Percentiles rank a stretch among this genome's conserved stretches.
Conservation (phyloP, 1,284 basidiomycete genomes). For the Kwoniella shivajii region DNA sequence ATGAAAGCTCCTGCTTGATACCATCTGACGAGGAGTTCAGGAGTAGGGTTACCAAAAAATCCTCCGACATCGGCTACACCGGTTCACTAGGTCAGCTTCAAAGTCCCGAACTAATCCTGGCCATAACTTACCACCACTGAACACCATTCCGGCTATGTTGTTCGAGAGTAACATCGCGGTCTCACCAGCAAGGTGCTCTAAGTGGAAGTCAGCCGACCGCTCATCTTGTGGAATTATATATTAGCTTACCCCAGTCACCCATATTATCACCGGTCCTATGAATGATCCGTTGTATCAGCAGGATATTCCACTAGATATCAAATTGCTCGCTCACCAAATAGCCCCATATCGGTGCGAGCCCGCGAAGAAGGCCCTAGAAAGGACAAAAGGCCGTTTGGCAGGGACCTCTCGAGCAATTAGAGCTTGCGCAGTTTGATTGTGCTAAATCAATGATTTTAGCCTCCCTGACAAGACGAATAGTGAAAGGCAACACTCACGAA, state of each 20-base stretch:
- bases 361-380: slow-evolving; percentile 92
- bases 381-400: slow-evolving; percentile 84
- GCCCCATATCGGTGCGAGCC: slow-evolving; percentile 95
- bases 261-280: slow-evolving; percentile 86
- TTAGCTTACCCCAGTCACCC: slow-evolving; percentile 75
- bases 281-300: neutral
- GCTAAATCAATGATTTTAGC: slow-evolving; percentile 55
- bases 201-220: slow-evolving; percentile 1
- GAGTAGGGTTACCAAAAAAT: slow-evolving; percentile 95
- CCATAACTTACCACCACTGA: slow-evolving; percentile 78
- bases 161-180: slow-evolving; percentile 92
- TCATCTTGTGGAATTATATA: neutral
- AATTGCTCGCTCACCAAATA: slow-evolving; percentile 67
- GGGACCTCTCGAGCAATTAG: slow-evolving; percentile 73
- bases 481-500: slow-evolving; percentile 45
- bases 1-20: slow-evolving; percentile 94
- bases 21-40: slow-evolving; percentile 95
- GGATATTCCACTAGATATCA: neutral
- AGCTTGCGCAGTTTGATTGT: slow-evolving; percentile 83
- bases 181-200: slow-evolving; percentile 85
- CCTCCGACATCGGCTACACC: slow-evolving; percentile 90
- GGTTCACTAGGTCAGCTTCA: neutral
- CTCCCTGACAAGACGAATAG: neutral
- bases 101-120: neutral
- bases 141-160: slow-evolving; percentile 90